Evolutionary conservation across 257 asterid species (phyloP), one percentile per base, ranked within the genome.

Genomic region (Marsdenia floribunda): DNA sequence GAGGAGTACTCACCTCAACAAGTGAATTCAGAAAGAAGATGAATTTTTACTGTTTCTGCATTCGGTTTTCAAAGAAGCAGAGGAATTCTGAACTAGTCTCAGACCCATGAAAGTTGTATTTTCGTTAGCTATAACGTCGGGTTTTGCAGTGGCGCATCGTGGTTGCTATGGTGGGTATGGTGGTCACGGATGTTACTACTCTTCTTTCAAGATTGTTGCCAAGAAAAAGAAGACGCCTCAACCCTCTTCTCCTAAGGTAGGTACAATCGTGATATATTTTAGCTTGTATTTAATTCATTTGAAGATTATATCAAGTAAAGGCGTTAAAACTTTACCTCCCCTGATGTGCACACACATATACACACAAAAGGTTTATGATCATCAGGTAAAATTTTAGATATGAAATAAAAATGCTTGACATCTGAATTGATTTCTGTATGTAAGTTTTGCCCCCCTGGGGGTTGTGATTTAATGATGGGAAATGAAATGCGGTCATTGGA

Each of bases 181-280:
- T 22, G 13, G 55, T 13, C 58, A 78, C 76, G 68, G 52, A 33
- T 77, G 75, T 79, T 72, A 40, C 77, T 83, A 24, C 72, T 76
- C 86, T 71, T 82, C 86, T 71, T 82, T 88, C 85, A 82, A 55
- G 79, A 82, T 91, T 75, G 82, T 87, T 49, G 90, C 96, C 73
- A 93, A 90, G 88, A 93, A 85, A 85, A 83, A 84, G 65, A 86
- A 85, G 76, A 80, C 83, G 72, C 77, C 93, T 37, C 86, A 84
- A 24, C 58, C 89, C 46, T 78, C 91, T 61, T 83, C 91, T 79
- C 85, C 88, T 2, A 83, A 87, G 93, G 97, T 93, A 87, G 93
- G 97, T 93, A 79, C 19, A 52, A 24, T 71, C 65, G 33, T 72
- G 9, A 16, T 50, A 22, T 7, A 40, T 70, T 33, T 53, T 42